Conservation (phyloP, 1,284 basidiomycete genomes). For the Leccinum angustisporum region DNA sequence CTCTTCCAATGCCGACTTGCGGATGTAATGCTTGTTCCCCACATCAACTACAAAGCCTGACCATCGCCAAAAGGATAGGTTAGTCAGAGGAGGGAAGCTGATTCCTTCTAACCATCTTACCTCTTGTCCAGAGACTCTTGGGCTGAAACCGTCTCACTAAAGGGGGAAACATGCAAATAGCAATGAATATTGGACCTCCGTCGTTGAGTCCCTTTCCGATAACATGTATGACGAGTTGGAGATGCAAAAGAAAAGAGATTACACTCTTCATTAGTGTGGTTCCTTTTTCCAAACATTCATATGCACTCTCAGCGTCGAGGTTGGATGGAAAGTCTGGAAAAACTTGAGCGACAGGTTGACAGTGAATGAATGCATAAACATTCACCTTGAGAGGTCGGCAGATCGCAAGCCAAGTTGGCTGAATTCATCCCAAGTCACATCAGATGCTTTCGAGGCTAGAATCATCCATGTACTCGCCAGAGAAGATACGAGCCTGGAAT, state of each 20-base stretch:
- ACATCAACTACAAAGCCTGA: slow-evolving; percentile 21
- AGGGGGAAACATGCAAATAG: slow-evolving; percentile 21
- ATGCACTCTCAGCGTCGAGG: slow-evolving; percentile 1
- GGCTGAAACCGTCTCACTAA: slow-evolving; percentile 2
- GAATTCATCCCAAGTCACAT: background rate
- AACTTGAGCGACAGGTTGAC: background rate
- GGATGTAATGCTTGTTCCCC: slow-evolving; percentile 21
- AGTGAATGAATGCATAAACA: background rate
- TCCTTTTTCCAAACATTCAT: slow-evolving; percentile 10
- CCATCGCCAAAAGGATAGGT: background rate
- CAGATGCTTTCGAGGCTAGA: background rate
- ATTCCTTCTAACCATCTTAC: slow-evolving; percentile 7
- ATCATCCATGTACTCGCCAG: slow-evolving; percentile 8
- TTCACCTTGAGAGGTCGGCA: slow-evolving; percentile 25
- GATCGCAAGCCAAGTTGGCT: slow-evolving; percentile 22
- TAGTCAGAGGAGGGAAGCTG: background rate
- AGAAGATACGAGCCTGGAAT: slow-evolving; percentile 23
- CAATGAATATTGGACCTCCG: slow-evolving; percentile 24
- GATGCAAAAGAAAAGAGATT: slow-evolving; percentile 25
- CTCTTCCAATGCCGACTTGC: slow-evolving; percentile 31
- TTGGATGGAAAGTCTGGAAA: background rate
- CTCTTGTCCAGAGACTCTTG: slow-evolving; percentile 23
- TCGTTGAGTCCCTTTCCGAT: slow-evolving; percentile 16
- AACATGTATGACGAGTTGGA: slow-evolving; percentile 20
- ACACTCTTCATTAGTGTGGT: slow-evolving; percentile 5